Conservation (phyloP, 805 yeast species). For the Saccharomycopsis amapae region DNA sequence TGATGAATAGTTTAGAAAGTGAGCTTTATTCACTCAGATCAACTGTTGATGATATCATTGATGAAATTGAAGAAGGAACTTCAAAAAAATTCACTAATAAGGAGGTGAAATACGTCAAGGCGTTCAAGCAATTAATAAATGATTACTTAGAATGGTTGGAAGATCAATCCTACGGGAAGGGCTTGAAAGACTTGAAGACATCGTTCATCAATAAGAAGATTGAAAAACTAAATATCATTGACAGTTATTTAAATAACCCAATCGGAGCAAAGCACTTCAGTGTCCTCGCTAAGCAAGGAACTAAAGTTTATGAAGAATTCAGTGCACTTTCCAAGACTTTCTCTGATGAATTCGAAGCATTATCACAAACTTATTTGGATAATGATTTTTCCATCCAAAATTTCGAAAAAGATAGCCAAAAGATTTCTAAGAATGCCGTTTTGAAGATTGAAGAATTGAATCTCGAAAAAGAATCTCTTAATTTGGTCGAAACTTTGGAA, state of each 20-base stretch:
- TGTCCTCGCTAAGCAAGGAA: constrained; percentile 16
- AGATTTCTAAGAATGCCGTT: constrained; percentile 7
- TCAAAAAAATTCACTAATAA: neutral
- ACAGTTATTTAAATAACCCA: constrained; percentile 11
- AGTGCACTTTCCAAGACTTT: constrained; percentile 1
- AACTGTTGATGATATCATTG: constrained; percentile 17
- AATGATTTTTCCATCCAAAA: constrained; percentile 10
- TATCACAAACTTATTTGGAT: constrained; percentile 5
- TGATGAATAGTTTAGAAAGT: constrained; percentile 20
- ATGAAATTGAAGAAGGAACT: constrained; percentile 14
- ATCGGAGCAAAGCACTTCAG: constrained; percentile 23
- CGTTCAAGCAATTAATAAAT: constrained; percentile 15
- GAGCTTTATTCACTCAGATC: constrained; percentile 20
- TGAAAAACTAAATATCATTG: constrained; percentile 14
- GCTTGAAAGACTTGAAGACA: constrained; percentile 15
- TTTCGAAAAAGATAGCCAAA: constrained; percentile 19
- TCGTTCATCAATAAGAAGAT: constrained; percentile 15
- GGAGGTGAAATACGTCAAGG: constrained; percentile 5
- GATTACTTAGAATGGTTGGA: constrained; percentile 23
- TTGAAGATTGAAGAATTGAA: constrained; percentile 20
- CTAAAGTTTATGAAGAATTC: constrained; percentile 24
- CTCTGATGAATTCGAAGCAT: constrained; percentile 6
- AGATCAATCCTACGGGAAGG: constrained; percentile 16
- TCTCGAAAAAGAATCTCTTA: constrained; percentile 17
- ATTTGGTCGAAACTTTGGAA: constrained; percentile 13